Conservation (phyloP, 192 early-diverging fungal genomes). For the Coemansia sp. region DNA sequence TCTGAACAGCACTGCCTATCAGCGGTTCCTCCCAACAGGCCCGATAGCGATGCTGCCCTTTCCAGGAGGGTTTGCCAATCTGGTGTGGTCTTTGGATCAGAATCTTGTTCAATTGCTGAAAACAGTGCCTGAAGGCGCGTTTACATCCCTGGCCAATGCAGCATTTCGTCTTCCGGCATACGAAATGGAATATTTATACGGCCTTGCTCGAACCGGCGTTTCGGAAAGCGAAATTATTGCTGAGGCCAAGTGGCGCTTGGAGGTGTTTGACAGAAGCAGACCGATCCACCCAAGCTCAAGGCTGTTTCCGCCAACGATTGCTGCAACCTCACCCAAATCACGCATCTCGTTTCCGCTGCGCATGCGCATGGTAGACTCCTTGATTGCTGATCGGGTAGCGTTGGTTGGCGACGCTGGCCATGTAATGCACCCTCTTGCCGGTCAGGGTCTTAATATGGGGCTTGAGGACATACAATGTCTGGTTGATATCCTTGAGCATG, state of each 20-base stretch:
- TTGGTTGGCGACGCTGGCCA: constrained; percentile 97
- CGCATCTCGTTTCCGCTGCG: constrained; percentile 82
- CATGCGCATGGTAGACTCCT: constrained; percentile 76
- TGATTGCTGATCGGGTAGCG: constrained; percentile 75
- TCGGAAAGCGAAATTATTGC: constrained; percentile 55
- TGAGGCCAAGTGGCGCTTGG: constrained; percentile 71
- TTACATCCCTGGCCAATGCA: constrained; percentile 75
- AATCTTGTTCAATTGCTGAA: constrained; percentile 65
- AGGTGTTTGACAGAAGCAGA: constrained; percentile 29
- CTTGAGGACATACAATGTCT: constrained; percentile 81
- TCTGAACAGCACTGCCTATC: constrained; percentile 78
- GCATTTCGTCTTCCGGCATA: constrained; percentile 70
- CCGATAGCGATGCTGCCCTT: constrained; percentile 89
- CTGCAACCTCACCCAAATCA: constrained; percentile 63
- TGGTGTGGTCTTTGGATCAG: constrained; percentile 88
- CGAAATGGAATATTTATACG: constrained; percentile 74
- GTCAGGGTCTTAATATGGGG: constrained; percentile 95
- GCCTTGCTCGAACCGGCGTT: constrained; percentile 53
- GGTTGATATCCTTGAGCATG: constrained; percentile 62
- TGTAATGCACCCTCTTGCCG: constrained; percentile 92
- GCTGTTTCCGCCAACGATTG: constrained; percentile 61
- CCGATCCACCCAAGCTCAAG: not conserved
- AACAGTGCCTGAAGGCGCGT: constrained; percentile 61
- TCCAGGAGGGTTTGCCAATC: constrained; percentile 59
- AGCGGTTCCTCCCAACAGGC: constrained; percentile 92